Evolutionary conservation across 768 basidiomycete species (phyloP), one percentile per base, ranked within the genome.

Genomic region (Boletus sp.): DNA sequence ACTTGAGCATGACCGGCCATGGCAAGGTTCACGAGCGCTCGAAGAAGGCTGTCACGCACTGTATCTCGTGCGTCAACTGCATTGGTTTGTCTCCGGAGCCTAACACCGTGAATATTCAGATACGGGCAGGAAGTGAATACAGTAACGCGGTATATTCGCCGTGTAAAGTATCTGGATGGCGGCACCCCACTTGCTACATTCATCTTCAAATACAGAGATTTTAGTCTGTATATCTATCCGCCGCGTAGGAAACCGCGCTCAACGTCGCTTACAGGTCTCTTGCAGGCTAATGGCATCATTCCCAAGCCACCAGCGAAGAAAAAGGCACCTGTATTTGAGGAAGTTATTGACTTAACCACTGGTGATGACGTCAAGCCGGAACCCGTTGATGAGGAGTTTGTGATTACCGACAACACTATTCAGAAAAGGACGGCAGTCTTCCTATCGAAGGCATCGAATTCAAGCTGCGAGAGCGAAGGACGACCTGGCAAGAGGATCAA

Each of bases 21-120:
- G 43, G 47, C 46, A 72, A 66, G 37, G 44, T 70, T 9, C 69
- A 70, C 35, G 70, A 70, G 23, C 66, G 66, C 27, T 57, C 64
- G 27, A 70, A 70, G 57, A 70, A 70, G 54, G 69, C 64, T 15
- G 53, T 72, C 10, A 59, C 66, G 1, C 66, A 70, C 9, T 63
- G 66, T 50, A 58, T 70, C 34, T 58, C 60, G 64, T 70, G 41
- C 37, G 70, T 62, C 39, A 9, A 40, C 10, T 29, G 5, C 9
- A 14, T 17, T 30, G 17, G 30, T 43, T 30, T 32, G 30, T 44
- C 29, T n/a, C 3, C 8, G 19, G 7, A 2, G 5, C 45, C 41
- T 58, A 11, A 60, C 46, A n/a, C 25, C 27, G 9, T 5, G 32
- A 25, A 42, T 14, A 13, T 42, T 17, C 30, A 70, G 69, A 23